Evolutionary conservation across 2,329 filamentous ascomycete species (phyloP).

Genomic region (Sporothrix pallida): DNA sequence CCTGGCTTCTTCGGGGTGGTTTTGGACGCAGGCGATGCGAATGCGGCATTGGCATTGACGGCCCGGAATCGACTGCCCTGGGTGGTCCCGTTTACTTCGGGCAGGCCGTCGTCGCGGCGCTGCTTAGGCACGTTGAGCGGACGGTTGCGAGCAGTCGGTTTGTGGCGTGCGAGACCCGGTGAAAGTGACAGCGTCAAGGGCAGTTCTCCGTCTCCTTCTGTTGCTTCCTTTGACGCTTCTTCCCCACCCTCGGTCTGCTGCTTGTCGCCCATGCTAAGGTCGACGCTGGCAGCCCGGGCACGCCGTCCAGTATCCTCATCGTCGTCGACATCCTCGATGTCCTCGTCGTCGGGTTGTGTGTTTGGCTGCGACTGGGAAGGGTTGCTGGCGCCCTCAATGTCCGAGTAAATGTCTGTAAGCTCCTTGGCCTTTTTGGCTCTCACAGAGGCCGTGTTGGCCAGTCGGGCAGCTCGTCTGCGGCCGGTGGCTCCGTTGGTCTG

Average conservation of each 20-base stretch:
- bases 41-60: neutral
- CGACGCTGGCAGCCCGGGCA: conserved; percentile 31
- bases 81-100: neutral
- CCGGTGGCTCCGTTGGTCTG: neutral
- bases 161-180: conserved; percentile 26
- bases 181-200: conserved; percentile 31
- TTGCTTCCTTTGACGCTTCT: neutral
- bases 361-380: neutral
- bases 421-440: neutral
- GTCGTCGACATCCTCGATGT: conserved; percentile 20
- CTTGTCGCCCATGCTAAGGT: conserved; percentile 33
- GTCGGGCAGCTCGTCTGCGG: neutral
- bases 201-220: neutral
- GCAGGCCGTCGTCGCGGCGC: neutral
- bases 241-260: neutral
- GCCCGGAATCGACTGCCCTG: conserved; percentile 8
- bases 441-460: neutral
- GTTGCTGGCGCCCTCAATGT: conserved; percentile 25
- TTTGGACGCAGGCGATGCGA: neutral
- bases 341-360: neutral
- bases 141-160: conserved; percentile 20
- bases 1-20: neutral
- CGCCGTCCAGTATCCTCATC: neutral
- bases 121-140: neutral
- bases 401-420: neutral